These are phyloP conservation scores for Fusarium tjaetaba DNA, from an alignment of 2,329 filamentous ascomycete genomes.

Conservation along the genomic window DNA sequence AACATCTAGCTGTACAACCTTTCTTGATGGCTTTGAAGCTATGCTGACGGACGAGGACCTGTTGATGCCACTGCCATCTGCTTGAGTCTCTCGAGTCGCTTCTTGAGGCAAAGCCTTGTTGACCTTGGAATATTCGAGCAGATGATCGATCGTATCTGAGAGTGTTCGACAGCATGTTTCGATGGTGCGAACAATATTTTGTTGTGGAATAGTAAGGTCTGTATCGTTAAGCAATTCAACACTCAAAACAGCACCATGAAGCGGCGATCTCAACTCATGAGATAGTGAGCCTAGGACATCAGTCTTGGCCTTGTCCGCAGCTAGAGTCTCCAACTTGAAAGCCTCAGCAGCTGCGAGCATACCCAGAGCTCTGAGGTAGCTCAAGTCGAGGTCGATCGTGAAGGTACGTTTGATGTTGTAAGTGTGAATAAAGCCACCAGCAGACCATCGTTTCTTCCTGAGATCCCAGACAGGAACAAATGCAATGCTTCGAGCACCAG, in stretches of 20 bases:
- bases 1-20: constrained; percentile 49
- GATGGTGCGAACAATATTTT: constrained; percentile 59
- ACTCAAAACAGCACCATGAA: constrained; percentile 68
- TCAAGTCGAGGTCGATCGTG: constrained; percentile 58
- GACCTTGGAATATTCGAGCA: constrained; percentile 66
- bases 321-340: constrained; percentile 52
- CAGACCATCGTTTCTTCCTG: constrained; percentile 58
- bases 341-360: constrained; percentile 67
- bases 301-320: constrained; percentile 60
- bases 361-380: constrained; percentile 61
- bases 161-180: constrained; percentile 62
- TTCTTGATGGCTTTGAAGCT: constrained; percentile 21
- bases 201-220: constrained; percentile 56
- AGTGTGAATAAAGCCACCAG: constrained; percentile 62
- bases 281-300: constrained; percentile 69
- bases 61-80: background rate
- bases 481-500: constrained; percentile 56
- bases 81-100: background rate
- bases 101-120: constrained; percentile 48
- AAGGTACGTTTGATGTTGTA: constrained; percentile 55
- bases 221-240: constrained; percentile 65
- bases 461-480: constrained; percentile 61
- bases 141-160: constrained; percentile 63
- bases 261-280: constrained; percentile 68
- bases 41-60: constrained; percentile 10